Conservation (phyloP, 306 rosid genomes). For the Dryas alaskensis region DNA sequence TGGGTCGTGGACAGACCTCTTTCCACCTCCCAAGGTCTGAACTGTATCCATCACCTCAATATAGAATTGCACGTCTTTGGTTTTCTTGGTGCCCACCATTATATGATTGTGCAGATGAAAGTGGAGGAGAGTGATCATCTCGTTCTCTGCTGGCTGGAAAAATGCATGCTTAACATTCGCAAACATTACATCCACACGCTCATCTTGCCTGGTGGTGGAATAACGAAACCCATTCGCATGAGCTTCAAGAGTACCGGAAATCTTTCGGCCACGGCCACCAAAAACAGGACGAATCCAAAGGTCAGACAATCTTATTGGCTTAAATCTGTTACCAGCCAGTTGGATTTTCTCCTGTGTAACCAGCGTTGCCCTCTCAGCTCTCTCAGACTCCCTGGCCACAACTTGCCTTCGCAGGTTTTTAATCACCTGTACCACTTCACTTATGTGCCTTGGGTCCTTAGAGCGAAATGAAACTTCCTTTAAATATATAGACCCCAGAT, state of each 20-base stretch:
- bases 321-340: slow-evolving; percentile 78
- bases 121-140: slow-evolving; percentile 91
- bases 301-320: slow-evolving; percentile 78
- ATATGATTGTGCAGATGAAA: slow-evolving; percentile 93
- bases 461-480: slow-evolving; percentile 96
- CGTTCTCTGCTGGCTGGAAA: slow-evolving; percentile 98
- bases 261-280: slow-evolving; percentile 93
- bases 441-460: slow-evolving; percentile 82
- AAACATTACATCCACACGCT: slow-evolving; percentile 82
- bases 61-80: slow-evolving; percentile 89
- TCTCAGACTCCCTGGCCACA: slow-evolving; percentile 89
- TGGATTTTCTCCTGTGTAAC: slow-evolving; percentile 95
- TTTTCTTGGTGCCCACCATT: slow-evolving; percentile 94
- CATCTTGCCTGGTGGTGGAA: slow-evolving; percentile 82
- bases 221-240: slow-evolving; percentile 86
- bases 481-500: slow-evolving; percentile 71
- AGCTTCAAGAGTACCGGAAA: slow-evolving; percentile 88
- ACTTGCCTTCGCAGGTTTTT: slow-evolving; percentile 83
- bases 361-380: slow-evolving; percentile 95
- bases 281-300: slow-evolving; percentile 93
- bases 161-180: slow-evolving; percentile 84
- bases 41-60: slow-evolving; percentile 94
- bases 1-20: slow-evolving; percentile 90
- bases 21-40: slow-evolving; percentile 84
- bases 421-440: slow-evolving; percentile 80